Conservation (phyloP, 2,329 filamentous ascomycete genomes). For the Aspergillus carbonarius region DNA sequence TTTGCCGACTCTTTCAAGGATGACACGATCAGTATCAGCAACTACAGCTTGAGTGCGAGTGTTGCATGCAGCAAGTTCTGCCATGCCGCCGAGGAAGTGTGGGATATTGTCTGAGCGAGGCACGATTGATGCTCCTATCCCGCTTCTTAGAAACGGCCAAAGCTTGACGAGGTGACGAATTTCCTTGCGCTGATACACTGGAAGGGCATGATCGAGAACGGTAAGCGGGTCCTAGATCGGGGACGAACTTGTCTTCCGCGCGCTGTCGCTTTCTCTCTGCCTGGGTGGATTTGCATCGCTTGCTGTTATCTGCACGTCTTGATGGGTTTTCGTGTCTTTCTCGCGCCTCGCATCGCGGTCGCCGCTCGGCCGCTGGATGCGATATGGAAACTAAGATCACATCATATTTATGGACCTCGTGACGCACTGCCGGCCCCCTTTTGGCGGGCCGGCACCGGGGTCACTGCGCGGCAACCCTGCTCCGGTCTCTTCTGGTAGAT, state of each 20-base stretch:
- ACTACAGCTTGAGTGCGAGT: constrained; percentile 94
- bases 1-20: constrained; percentile 95
- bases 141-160: constrained; percentile 11
- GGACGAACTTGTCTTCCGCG: constrained; percentile 5
- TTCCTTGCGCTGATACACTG: constrained; percentile 22
- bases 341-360: background rate
- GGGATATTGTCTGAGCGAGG: constrained; percentile 77
- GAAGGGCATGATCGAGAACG: constrained; percentile 13
- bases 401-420: background rate
- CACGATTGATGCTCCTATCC: constrained; percentile 4
- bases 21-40: constrained; percentile 97
- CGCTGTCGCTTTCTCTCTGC: constrained; percentile 4
- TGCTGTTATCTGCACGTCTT: constrained; percentile 14
- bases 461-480: background rate
- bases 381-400: constrained; percentile 1
- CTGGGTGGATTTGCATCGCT: constrained; percentile 12
- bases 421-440: background rate
- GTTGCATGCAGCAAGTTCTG: constrained; percentile 99
- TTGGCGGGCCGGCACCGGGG: constrained; percentile 1
- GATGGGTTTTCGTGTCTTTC: constrained; percentile 13
- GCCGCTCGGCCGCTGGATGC: background rate
- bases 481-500: background rate
- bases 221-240: constrained; percentile 8
- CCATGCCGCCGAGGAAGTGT: constrained; percentile 94
- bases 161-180: constrained; percentile 32